Conservation (phyloP, 1,139 yeast species). For the Taphrina communis region DNA sequence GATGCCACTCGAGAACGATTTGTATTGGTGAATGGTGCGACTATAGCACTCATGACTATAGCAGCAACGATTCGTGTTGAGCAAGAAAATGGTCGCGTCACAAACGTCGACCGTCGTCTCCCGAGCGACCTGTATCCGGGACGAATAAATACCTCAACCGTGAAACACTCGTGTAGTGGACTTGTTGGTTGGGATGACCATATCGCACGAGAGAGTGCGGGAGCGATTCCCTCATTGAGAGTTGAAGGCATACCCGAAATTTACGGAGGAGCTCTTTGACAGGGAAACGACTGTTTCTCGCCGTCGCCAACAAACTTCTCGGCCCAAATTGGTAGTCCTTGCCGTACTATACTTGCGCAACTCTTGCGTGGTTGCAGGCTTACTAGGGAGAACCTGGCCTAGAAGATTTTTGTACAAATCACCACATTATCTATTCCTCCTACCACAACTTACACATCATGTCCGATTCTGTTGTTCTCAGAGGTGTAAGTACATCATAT, state of each 20-base stretch:
- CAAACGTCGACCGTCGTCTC: too few species aligned
- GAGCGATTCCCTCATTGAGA: slow-evolving; percentile 1
- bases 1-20: slow-evolving; percentile 43
- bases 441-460: not conserved
- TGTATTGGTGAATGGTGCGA: slow-evolving; percentile 44
- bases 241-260: not conserved
- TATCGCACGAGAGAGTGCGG: not conserved
- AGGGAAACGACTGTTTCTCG: slow-evolving; percentile 11
- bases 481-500: slow-evolving; percentile 20
- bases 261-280: not conserved
- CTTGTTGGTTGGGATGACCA: too few species aligned
- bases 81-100: too few species aligned
- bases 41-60: slow-evolving; percentile 20
- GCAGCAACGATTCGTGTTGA: not conserved
- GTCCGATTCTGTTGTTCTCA: slow-evolving; percentile 30
- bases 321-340: not conserved
- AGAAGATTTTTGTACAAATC: slow-evolving; percentile 5
- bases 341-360: too few species aligned
- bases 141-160: too few species aligned
- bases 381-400: too few species aligned
- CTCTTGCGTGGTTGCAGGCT: too few species aligned
- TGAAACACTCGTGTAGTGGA: too few species aligned
- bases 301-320: slow-evolving; percentile 8
- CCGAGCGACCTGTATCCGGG: too few species aligned
- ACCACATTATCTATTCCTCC: not conserved